Evolutionary conservation across 2,329 filamentous ascomycete genomes (phyloP).

Genomic region (Akanthomyces muscarius): DNA sequence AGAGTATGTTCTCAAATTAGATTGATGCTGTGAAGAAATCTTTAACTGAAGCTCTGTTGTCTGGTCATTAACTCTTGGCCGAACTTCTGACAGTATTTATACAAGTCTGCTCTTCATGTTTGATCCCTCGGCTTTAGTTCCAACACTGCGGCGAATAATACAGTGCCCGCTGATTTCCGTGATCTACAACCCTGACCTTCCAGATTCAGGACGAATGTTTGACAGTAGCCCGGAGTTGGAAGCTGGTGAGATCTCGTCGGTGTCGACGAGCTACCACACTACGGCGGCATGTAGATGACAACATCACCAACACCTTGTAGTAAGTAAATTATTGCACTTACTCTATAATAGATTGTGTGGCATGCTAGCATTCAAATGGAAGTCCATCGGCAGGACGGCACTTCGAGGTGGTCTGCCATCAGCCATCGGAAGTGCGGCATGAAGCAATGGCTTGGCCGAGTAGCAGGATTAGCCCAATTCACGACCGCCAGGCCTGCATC

Average conservation of each 20-base stretch:
- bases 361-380: constrained; percentile 4
- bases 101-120: background rate
- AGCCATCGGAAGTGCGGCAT: constrained; percentile 10
- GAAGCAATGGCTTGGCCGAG: background rate
- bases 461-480: background rate
- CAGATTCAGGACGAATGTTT: background rate
- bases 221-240: background rate
- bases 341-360: background rate
- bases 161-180: background rate
- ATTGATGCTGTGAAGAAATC: background rate
- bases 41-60: background rate
- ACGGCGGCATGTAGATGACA: background rate
- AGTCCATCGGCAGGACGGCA: constrained; percentile 5
- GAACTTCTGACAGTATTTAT: background rate
- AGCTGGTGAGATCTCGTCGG: background rate
- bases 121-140: background rate
- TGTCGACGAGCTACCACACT: background rate
- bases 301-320: background rate
- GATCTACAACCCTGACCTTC: background rate
- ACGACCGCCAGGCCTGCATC: background rate
- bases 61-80: background rate
- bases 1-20: background rate
- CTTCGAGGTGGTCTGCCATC: background rate
- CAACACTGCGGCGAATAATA: too few relatives aligned
- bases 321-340: background rate